Conservation (phyloP, 257 asterid genomes). For the Solanum pimpinellifolium region DNA sequence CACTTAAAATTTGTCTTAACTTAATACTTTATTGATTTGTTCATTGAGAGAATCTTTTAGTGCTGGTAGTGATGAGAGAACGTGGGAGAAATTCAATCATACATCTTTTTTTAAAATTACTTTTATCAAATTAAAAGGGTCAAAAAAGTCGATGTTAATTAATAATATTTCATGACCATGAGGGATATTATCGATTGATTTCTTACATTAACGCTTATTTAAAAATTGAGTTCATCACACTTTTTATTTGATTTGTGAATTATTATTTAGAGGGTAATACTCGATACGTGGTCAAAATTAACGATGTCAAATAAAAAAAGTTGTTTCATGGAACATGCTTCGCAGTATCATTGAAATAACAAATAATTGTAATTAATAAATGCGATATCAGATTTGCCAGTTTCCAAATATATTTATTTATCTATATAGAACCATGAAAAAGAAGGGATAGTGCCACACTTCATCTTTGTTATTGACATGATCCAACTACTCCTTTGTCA, state of each 20-base stretch:
- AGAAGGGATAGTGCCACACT: background rate
- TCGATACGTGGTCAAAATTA: background rate
- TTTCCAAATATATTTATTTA: background rate
- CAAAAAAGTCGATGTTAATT: background rate
- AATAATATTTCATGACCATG: no score
- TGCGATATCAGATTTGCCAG: background rate
- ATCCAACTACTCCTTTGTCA: background rate
- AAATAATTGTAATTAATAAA: background rate
- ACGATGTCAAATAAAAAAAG: rapidly evolving
- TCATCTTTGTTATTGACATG: background rate
- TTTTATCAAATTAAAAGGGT: background rate
- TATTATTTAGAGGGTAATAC: background rate
- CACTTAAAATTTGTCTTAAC: background rate
- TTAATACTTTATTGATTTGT: background rate
- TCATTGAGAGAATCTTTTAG: background rate
- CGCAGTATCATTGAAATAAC: background rate
- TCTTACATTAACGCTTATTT: no score
- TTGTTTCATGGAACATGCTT: background rate
- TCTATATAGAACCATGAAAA: background rate
- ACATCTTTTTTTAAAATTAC: background rate
- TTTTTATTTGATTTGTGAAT: background rate
- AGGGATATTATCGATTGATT: background rate
- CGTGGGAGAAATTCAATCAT: background rate
- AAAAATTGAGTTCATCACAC: background rate
- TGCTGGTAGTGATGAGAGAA: background rate